These are phyloP conservation scores for Mariannaea sp. DNA, from an alignment of 2,329 filamentous ascomycete species.

Conservation along the genomic window DNA sequence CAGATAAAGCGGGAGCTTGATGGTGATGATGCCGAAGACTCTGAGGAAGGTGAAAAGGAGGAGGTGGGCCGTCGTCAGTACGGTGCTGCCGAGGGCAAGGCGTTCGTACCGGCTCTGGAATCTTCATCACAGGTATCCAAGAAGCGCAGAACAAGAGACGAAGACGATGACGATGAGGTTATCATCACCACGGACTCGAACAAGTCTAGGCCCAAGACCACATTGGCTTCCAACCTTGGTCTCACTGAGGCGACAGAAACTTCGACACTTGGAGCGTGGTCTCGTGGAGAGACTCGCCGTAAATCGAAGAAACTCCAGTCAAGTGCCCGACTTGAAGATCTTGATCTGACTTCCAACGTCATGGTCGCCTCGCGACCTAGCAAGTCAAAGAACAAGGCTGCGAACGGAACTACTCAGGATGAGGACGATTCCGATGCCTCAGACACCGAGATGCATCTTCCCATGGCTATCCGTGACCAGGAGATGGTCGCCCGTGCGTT, in stretches of 20 bases:
- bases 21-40: conserved; percentile 58
- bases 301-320: conserved; percentile 45
- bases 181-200: conserved; percentile 35
- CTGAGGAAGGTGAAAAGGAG: conserved; percentile 57
- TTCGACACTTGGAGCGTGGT: conserved; percentile 49
- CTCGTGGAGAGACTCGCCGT: conserved; percentile 44
- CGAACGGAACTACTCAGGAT: conserved; percentile 28
- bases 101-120: conserved; percentile 40
- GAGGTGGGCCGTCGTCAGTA: conserved; percentile 74
- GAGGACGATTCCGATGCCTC: conserved; percentile 45
- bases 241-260: conserved; percentile 25
- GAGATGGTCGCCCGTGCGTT: conserved; percentile 83
- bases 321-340: conserved; percentile 41
- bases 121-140: conserved; percentile 38
- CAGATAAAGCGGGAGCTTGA: conserved; percentile 75
- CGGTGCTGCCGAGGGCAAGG: conserved; percentile 53
- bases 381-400: conserved; percentile 33
- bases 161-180: conserved; percentile 38
- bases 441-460: conserved; percentile 57
- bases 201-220: conserved; percentile 28
- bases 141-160: conserved; percentile 37
- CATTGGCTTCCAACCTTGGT: conserved; percentile 15
- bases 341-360: conserved; percentile 48
- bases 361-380: conserved; percentile 40
- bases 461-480: conserved; percentile 62